phyloP scores from a whole-genome alignment of 441 rosid species.

The Adansonia madagascariensis region DNA sequence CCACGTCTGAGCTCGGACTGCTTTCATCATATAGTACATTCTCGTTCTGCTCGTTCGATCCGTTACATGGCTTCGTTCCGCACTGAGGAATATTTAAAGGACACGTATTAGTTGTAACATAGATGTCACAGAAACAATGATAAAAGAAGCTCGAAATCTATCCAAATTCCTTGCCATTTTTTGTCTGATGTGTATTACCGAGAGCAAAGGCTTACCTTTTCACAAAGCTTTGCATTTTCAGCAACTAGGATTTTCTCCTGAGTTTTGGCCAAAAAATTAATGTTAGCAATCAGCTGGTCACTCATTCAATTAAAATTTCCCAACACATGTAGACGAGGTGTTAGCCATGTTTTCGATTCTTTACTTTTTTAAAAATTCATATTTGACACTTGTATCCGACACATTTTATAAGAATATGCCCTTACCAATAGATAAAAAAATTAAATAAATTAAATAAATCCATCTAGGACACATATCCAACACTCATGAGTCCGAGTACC shows the following conservation, averaged over 20 bases:
- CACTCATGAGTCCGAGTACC: background rate
- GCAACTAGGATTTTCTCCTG: conserved; percentile 69
- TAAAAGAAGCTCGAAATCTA: background rate
- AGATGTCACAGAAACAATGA: background rate
- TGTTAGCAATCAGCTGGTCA: background rate
- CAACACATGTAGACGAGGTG: too few relatives aligned
- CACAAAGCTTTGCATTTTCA: conserved; percentile 65
- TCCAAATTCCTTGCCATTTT: background rate
- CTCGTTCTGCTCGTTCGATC: conserved; percentile 28
- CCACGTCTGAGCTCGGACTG: conserved; percentile 71
- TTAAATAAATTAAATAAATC: too few relatives aligned
- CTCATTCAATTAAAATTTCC: too few relatives aligned
- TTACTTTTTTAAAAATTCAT: too few relatives aligned
- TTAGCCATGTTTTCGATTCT: too few relatives aligned
- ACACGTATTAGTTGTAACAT: background rate
- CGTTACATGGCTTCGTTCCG: conserved; percentile 30
- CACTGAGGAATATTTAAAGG: conserved; percentile 30
- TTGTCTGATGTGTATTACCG: background rate
- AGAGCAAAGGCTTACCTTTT: conserved; percentile 49
- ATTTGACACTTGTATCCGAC: too few relatives aligned
- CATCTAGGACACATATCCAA: background rate
- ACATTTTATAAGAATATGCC: too few relatives aligned
- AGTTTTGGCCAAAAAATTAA: conserved; percentile 23
- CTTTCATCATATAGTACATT: conserved; percentile 41
- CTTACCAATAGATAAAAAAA: too few relatives aligned